Conservation (phyloP, 768 basidiomycete species). For the Lentinus tigrinus region DNA sequence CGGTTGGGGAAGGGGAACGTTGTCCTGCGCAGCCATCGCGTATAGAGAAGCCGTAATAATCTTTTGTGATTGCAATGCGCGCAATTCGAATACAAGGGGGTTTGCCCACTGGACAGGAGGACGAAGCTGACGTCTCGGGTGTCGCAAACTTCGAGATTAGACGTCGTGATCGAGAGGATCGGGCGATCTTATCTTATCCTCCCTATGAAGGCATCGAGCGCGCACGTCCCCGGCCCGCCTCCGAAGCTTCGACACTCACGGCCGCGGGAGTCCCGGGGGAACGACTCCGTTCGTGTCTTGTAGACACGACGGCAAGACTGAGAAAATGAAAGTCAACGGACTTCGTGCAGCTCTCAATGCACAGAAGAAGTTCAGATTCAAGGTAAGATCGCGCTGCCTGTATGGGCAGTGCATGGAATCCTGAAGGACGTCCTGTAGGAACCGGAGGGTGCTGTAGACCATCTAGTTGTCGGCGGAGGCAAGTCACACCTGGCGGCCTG, state of each 20-base stretch:
- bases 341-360: constrained; percentile 63
- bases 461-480: constrained; percentile 89
- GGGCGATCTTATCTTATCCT: constrained; percentile 14
- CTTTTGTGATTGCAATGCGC: background rate
- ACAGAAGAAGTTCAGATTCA: constrained; percentile 57
- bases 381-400: constrained; percentile 41
- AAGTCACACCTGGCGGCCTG: constrained; percentile 1
- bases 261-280: too few relatives aligned
- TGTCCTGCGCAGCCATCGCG: constrained; percentile 6
- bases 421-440: constrained; percentile 32
- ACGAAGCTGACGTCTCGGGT: background rate
- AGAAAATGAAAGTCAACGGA: constrained; percentile 43
- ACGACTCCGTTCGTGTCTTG: too few relatives aligned
- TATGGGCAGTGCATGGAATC: background rate
- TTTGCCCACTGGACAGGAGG: background rate
- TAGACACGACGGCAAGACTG: too few relatives aligned
- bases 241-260: too few relatives aligned
- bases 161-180: constrained; percentile 5
- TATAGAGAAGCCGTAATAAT: background rate
- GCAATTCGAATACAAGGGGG: background rate
- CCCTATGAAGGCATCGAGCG: background rate
- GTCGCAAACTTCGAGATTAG: background rate
- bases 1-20: constrained; percentile 22
- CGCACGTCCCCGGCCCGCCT: too few relatives aligned
- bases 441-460: constrained; percentile 76